A percentile compares a stretch with the other conserved stretches of the same genome.
Conservation (phyloP, 202 grass and related monocot species). For the Musa balbisiana region DNA sequence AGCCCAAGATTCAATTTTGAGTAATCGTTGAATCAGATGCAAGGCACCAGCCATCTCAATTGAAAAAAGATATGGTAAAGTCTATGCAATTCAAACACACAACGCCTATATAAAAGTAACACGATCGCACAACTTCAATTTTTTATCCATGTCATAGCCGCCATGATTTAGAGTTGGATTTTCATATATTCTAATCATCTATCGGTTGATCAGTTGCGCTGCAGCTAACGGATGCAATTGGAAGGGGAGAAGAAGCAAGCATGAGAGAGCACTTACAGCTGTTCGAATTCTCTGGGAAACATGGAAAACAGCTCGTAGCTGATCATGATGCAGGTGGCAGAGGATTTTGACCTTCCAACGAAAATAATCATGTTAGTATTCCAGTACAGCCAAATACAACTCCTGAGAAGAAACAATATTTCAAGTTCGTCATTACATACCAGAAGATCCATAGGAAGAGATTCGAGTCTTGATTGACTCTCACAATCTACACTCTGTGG, state of each 20-base stretch:
- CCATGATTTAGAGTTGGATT: not conserved
- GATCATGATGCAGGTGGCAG: constrained; percentile 76
- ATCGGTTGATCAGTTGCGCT: not conserved
- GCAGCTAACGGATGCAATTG: not conserved
- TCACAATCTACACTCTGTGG: constrained; percentile 48
- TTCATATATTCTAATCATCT: not conserved
- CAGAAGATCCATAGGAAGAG: constrained; percentile 78
- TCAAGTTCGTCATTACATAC: constrained; percentile 23
- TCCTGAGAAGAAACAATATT: not conserved
- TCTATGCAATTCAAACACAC: not conserved
- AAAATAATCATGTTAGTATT: not conserved
- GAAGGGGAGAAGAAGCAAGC: constrained; percentile 2
- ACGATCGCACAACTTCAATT: not conserved
- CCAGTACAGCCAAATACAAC: not conserved
- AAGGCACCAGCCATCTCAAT: too few relatives aligned
- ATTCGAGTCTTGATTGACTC: constrained; percentile 68
- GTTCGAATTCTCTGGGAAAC: constrained; percentile 63
- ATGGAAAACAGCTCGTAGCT: constrained; percentile 71
- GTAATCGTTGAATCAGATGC: too few relatives aligned
- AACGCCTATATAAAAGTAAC: not conserved
- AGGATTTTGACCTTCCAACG: constrained; percentile 62
- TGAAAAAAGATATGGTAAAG: too few relatives aligned
- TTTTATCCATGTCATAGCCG: not conserved
- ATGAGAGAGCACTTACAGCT: constrained; percentile 53
- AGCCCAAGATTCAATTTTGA: not conserved